Base-by-base conservation (phyloP, 345 rosid species). In the Eucalyptus erythrocorys region DNA sequence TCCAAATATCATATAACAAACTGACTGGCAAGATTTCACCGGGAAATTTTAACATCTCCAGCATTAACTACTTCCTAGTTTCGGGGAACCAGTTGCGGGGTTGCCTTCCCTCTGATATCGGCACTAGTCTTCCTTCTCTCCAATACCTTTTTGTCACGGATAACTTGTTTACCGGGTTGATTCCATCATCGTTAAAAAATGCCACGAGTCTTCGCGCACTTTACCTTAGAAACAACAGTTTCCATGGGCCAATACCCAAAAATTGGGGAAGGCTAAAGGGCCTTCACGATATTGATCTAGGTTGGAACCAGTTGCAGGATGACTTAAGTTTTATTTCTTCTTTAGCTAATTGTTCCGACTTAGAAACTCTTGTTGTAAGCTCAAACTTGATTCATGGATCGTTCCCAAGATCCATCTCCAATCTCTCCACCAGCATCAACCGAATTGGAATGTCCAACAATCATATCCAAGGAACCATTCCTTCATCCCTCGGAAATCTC, bases 111-210 rank as follows among this genome's bases (percentile, higher is more conserved):
- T 7, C 3, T n/a, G 37, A 64, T n/a, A 7, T n/a, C 9, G 21
- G 76, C 21, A 64, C 37, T 40, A 64, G 40, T 64, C 10, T n/a
- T n/a, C 40, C 76, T 64, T 64, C 76, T 64, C 68, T 61, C 4
- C 4, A 0, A 22, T 4, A 4, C 5, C 10, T 55, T 22, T 5
- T 1, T 0, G 13, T 5, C 0, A 0, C 0, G 12, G 1, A 9
- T 7, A 55, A 55, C 27, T 4, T 22, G 61, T 4, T 55, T 16
- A 13, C 8, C 0, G 34, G 68, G 17, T 27, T 4, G 0, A 6
- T 61, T 61, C 34, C 34, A 0, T 27, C 68, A 27, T 27, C 32
- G 0, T 27, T 59, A 1, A 59, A 8, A 4, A 59, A 59, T 59
- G 32, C n/a, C 16, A 59, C 68, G 1, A 8, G 6, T 1, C 32